Evolutionary conservation across 2,329 filamentous ascomycete genomes (phyloP).

Genomic region (Penicillium glabrum): DNA sequence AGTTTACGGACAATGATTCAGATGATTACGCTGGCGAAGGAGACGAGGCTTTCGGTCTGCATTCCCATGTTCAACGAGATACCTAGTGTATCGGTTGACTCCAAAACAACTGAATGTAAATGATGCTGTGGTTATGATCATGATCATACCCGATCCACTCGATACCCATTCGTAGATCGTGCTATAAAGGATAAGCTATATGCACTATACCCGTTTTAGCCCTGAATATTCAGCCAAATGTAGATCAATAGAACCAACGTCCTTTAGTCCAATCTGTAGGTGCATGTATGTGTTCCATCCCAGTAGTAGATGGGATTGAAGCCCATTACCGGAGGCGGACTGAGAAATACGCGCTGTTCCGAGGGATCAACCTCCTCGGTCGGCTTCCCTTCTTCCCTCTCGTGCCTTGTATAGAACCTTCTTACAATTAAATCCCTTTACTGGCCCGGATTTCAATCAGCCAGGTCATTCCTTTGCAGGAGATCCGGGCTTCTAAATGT

Average conservation of each 20-base stretch:
- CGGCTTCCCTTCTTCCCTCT: background rate
- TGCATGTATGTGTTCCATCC: background rate
- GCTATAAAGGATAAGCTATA: background rate
- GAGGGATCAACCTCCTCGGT: slow-evolving; percentile 15
- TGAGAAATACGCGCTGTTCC: slow-evolving; percentile 34
- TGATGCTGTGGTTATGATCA: background rate
- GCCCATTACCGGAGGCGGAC: slow-evolving; percentile 20
- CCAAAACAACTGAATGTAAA: background rate
- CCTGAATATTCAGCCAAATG: background rate
- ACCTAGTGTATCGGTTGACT: background rate
- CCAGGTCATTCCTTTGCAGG: background rate
- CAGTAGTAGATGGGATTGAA: background rate
- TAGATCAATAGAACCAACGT: background rate
- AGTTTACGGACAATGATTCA: slow-evolving; percentile 55
- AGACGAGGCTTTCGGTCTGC: slow-evolving; percentile 43
- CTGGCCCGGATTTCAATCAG: slow-evolving; percentile 8
- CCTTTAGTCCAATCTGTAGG: background rate
- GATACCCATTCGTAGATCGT: background rate
- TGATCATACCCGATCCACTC: background rate
- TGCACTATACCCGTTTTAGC: background rate
- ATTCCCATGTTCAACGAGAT: slow-evolving; percentile 32
- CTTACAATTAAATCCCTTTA: background rate
- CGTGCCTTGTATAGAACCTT: background rate
- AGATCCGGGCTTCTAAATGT: slow-evolving; percentile 10
- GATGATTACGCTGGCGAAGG: slow-evolving; percentile 44